Percentiles rank a stretch among this genome's conserved stretches.
These are phyloP conservation scores for Quercus tomentella DNA, from an alignment of 331 rosid genomes.

Conservation along the genomic window DNA sequence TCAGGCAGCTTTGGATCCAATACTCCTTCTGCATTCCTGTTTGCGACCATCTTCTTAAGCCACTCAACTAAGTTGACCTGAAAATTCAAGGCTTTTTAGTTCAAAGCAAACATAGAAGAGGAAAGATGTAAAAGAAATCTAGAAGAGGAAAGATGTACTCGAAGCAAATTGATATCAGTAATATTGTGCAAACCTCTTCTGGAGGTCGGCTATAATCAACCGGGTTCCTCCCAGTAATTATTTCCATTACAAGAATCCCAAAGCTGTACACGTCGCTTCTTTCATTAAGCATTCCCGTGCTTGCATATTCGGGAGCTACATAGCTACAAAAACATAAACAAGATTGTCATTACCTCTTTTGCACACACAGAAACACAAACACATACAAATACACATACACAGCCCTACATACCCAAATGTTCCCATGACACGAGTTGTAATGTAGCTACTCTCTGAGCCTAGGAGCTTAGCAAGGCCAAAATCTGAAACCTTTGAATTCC, in stretches of 20 bases:
- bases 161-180: not conserved
- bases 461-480: conserved; percentile 90
- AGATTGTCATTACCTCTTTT: not conserved
- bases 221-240: conserved; percentile 77
- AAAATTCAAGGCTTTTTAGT: conserved; percentile 13
- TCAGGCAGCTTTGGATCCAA: conserved; percentile 73
- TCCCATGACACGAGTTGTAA: conserved; percentile 90
- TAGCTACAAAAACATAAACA: conserved; percentile 41
- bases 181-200: conserved; percentile 54
- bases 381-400: not conserved
- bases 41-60: conserved; percentile 80
- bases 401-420: conserved; percentile 66
- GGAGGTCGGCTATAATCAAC: conserved; percentile 74
- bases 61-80: conserved; percentile 87
- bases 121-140: not conserved
- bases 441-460: conserved; percentile 66
- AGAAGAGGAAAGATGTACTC: too few relatives aligned
- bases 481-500: conserved; percentile 86
- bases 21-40: conserved; percentile 68
- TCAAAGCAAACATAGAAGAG: conserved; percentile 3
- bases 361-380: not conserved
- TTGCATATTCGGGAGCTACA: conserved; percentile 91
- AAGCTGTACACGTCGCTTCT: conserved; percentile 81
- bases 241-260: conserved; percentile 86
- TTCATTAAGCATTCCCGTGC: conserved; percentile 87